phyloP scores from a whole-genome alignment of 805 yeast genomes.

The Saccharomycopsis vini region DNA sequence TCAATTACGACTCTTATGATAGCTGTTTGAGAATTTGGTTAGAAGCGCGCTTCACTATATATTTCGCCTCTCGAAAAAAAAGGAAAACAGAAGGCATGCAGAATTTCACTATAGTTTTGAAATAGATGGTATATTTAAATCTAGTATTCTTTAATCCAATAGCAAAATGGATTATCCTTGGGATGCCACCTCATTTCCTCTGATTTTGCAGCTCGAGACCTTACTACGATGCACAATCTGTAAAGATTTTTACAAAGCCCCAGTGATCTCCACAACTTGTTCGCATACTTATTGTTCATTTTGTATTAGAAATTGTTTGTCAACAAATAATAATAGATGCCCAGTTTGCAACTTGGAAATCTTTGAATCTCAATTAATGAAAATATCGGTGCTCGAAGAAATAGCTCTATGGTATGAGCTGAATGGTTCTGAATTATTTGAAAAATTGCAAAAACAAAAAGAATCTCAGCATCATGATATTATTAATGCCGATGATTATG shows the following conservation, averaged over 20 bases:
- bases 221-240: constrained; percentile 10
- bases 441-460: neutral
- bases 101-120: too few species aligned
- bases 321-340: constrained; percentile 1
- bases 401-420: constrained; percentile 4
- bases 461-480: neutral
- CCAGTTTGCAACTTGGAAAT: constrained; percentile 13
- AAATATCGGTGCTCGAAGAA: constrained; percentile 12
- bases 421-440: neutral
- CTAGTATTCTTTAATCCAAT: too few species aligned
- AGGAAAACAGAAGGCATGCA: too few species aligned
- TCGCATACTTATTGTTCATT: constrained; percentile 14
- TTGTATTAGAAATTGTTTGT: constrained; percentile 11
- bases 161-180: neutral
- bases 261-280: constrained; percentile 9
- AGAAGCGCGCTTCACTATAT: too few species aligned
- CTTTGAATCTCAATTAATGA: constrained; percentile 10
- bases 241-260: constrained; percentile 9
- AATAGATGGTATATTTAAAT: too few species aligned
- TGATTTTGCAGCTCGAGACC: constrained; percentile 1
- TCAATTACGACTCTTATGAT: too few species aligned
- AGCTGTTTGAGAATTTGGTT: too few species aligned
- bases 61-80: too few species aligned
- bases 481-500: too few species aligned
- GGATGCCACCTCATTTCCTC: constrained; percentile 2